These are phyloP conservation scores for Pyronema domesticum DNA, from an alignment of 495 filamentous ascomycete species.

Conservation along the genomic window DNA sequence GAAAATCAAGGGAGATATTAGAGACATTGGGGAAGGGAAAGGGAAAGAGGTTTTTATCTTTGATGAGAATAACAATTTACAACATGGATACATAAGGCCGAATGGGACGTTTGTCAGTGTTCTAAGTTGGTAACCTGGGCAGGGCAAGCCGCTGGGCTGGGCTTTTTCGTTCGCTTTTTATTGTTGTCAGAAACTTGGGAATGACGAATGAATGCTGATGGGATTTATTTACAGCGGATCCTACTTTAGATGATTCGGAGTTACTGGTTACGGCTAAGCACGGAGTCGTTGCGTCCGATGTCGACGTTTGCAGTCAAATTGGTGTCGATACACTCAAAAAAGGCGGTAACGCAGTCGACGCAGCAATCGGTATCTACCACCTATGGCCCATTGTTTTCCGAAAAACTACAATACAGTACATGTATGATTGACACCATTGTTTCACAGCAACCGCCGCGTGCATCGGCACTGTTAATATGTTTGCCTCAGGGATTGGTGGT, in stretches of 20 bases:
- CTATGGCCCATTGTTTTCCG: background rate
- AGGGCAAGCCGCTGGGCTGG: background rate
- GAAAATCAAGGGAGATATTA: slow-evolving; percentile 5
- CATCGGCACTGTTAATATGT: slow-evolving; percentile 21
- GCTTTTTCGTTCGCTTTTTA: background rate
- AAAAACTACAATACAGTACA: background rate
- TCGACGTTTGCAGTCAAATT: slow-evolving; percentile 18
- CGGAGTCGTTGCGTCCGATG: slow-evolving; percentile 21
- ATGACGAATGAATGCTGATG: background rate
- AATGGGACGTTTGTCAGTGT: background rate
- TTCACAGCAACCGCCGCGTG: slow-evolving; percentile 16
- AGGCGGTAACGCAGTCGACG: slow-evolving; percentile 23
- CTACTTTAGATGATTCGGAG: slow-evolving; percentile 1
- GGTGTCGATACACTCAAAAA: slow-evolving; percentile 20
- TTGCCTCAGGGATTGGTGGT: slow-evolving; percentile 21
- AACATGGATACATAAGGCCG: background rate
- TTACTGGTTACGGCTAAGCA: slow-evolving; percentile 14
- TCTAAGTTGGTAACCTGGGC: background rate
- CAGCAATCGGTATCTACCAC: slow-evolving; percentile 15
- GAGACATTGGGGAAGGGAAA: slow-evolving; percentile 13
- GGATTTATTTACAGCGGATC: background rate
- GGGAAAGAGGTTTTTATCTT: background rate
- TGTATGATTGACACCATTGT: too few species aligned
- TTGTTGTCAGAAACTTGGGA: background rate
- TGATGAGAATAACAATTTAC: background rate